Percentiles rank a stretch among this genome's conserved stretches.
These are phyloP conservation scores for Boletus rufocinnamomeus DNA, from an alignment of 768 basidiomycete genomes.

Conservation along the genomic window DNA sequence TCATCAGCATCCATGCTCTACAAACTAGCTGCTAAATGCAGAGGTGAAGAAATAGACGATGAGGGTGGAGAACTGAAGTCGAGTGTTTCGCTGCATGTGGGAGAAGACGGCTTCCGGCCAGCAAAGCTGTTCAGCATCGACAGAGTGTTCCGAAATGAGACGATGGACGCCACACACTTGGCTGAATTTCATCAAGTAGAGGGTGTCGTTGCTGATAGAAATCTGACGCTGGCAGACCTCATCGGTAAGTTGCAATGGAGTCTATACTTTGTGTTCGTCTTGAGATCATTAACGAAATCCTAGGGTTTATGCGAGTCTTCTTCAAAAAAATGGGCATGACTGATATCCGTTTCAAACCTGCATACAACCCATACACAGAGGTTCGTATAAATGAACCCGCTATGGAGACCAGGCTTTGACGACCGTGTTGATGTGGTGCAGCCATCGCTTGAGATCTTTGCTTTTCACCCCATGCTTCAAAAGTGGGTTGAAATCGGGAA, in stretches of 20 bases:
- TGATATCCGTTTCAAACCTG: slow-evolving; percentile 95
- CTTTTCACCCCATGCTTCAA: slow-evolving; percentile 91
- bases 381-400: slow-evolving; percentile 37
- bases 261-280: background rate
- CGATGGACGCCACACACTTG: slow-evolving; percentile 96
- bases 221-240: slow-evolving; percentile 89
- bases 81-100: slow-evolving; percentile 12
- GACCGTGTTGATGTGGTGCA: slow-evolving; percentile 32
- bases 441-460: slow-evolving; percentile 98
- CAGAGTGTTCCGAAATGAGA: slow-evolving; percentile 97
- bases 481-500: slow-evolving; percentile 99
- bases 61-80: slow-evolving; percentile 24
- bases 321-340: slow-evolving; percentile 97
- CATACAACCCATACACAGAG: slow-evolving; percentile 98
- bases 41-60: slow-evolving; percentile 55
- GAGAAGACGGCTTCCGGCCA: slow-evolving; percentile 79
- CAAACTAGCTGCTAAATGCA: slow-evolving; percentile 83
- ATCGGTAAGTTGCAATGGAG: slow-evolving; percentile 61
- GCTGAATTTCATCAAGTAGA: slow-evolving; percentile 99
- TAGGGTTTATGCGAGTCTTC: slow-evolving; percentile 98
- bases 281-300: background rate
- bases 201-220: slow-evolving; percentile 95
- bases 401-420: background rate
- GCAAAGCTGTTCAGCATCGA: slow-evolving; percentile 98
- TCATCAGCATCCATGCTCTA: slow-evolving; percentile 94